Evolutionary conservation across 192 early-diverging fungal genomes (phyloP).

Genomic region (Coemansia sp.): DNA sequence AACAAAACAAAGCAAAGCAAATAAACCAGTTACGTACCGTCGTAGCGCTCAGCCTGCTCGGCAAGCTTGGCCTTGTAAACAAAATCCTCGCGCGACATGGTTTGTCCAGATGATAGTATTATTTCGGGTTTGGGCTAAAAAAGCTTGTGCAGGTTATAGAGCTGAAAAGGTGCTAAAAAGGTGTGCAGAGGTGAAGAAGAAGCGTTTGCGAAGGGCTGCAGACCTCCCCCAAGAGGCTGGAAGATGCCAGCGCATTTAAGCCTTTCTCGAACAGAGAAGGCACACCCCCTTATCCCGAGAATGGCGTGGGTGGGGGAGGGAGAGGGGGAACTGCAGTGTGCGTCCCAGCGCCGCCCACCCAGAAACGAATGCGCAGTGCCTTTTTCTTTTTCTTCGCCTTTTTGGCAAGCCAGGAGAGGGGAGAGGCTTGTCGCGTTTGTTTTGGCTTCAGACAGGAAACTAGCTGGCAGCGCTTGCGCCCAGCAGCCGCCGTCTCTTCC

Average conservation of each 20-base stretch:
- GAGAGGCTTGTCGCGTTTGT: slow-evolving; percentile 1
- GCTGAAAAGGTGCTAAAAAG: slow-evolving; percentile 5
- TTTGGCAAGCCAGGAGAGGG: not conserved
- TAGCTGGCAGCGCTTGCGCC: too few species aligned
- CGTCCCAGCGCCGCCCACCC: too few species aligned
- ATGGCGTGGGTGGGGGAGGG: not conserved
- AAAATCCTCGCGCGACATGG: slow-evolving; percentile 67
- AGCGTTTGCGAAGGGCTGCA: not conserved
- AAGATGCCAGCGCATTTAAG: slow-evolving; percentile 17
- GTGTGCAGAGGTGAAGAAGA: not conserved
- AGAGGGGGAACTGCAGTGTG: not conserved
- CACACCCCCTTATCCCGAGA: slow-evolving; percentile 6
- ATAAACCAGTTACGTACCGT: slow-evolving; percentile 69
- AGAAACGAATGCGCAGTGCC: not conserved
- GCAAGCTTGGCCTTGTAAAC: slow-evolving; percentile 99
- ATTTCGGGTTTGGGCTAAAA: slow-evolving; percentile 1
- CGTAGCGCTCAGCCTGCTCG: slow-evolving; percentile 99
- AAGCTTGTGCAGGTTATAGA: not conserved
- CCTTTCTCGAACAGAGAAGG: not conserved
- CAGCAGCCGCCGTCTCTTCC: too few species aligned
- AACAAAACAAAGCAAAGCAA: not conserved
- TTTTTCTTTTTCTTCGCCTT: not conserved
- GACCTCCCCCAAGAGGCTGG: slow-evolving; percentile 3
- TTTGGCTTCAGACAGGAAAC: not conserved
- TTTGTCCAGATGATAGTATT: not conserved